These are phyloP conservation scores for Nematodospora valgi DNA, from an alignment of 805 yeast genomes.

Conservation along the genomic window DNA sequence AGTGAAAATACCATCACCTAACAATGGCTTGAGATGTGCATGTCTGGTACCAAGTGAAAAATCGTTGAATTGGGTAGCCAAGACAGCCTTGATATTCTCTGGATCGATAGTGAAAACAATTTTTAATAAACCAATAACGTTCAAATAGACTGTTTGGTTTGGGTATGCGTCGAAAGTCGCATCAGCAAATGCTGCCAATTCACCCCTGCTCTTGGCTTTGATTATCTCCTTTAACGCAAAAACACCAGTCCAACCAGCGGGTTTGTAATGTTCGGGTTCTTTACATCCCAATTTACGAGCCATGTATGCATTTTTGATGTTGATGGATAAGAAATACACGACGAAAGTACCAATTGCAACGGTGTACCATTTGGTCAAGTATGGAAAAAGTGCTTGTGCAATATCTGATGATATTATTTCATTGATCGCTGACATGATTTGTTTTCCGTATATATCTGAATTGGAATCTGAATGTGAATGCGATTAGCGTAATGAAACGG, in stretches of 20 bases:
- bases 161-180: constrained; percentile 9
- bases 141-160: constrained; percentile 8
- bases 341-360: constrained; percentile 1
- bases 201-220: constrained; percentile 20
- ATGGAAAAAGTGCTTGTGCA: constrained; percentile 7
- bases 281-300: constrained; percentile 6
- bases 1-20: constrained; percentile 39
- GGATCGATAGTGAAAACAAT: constrained; percentile 29
- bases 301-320: constrained; percentile 1
- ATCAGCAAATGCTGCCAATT: constrained; percentile 18
- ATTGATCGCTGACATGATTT: constrained; percentile 2
- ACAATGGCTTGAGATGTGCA: constrained; percentile 26
- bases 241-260: constrained; percentile 8
- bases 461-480: constrained; percentile 52
- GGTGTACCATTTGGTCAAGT: constrained; percentile 10
- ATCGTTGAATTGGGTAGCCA: constrained; percentile 37
- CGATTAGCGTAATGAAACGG: constrained; percentile 57
- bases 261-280: constrained; percentile 6
- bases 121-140: constrained; percentile 14
- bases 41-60: constrained; percentile 32
- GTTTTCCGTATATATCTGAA: not conserved
- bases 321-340: constrained; percentile 2
- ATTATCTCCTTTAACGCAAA: constrained; percentile 12
- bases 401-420: constrained; percentile 1
- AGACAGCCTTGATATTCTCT: constrained; percentile 34